Evolutionary conservation across 768 basidiomycete genomes (phyloP).

Genomic region (Boletus coccyginus): DNA sequence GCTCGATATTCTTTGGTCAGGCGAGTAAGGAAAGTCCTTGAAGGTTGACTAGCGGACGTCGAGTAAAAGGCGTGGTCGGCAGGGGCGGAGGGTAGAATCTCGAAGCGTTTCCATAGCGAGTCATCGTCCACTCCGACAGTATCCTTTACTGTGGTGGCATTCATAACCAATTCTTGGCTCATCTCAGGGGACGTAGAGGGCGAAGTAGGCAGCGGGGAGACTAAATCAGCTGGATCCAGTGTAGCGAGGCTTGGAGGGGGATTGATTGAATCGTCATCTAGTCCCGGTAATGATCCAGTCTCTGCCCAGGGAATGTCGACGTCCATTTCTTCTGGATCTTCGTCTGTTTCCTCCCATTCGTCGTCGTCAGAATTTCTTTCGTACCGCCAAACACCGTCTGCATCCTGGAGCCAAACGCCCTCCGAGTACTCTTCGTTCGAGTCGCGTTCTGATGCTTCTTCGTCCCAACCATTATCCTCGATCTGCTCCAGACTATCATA

Average conservation of each 20-base stretch:
- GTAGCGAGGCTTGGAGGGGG: slow-evolving; percentile 13
- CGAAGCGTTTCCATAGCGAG: slow-evolving; percentile 78
- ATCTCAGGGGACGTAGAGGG: slow-evolving; percentile 33
- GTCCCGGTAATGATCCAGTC: slow-evolving; percentile 16
- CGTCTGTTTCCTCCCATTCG: slow-evolving; percentile 40
- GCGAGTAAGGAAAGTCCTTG: slow-evolving; percentile 73
- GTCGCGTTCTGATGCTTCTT: slow-evolving; percentile 30
- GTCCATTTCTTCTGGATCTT: slow-evolving; percentile 38
- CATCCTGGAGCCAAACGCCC: slow-evolving; percentile 43
- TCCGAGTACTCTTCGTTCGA: slow-evolving; percentile 44
- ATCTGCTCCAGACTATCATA: slow-evolving; percentile 82
- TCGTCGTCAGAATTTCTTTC: slow-evolving; percentile 32
- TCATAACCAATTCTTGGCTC: slow-evolving; percentile 30
- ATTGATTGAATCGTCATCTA: slow-evolving; percentile 18
- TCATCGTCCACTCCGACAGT: slow-evolving; percentile 35
- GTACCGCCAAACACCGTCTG: slow-evolving; percentile 34
- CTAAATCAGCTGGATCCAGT: slow-evolving; percentile 20
- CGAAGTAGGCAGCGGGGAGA: slow-evolving; percentile 26
- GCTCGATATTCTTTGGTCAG: slow-evolving; percentile 81
- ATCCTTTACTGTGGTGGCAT: slow-evolving; percentile 25
- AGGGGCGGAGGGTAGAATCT: slow-evolving; percentile 72
- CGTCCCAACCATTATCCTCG: slow-evolving; percentile 63
- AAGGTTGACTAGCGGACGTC: slow-evolving; percentile 57
- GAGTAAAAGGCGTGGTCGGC: slow-evolving; percentile 79
- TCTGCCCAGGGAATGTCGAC: slow-evolving; percentile 32